Conservation (phyloP, 2,329 filamentous ascomycete genomes). For the Epicoccum sorghinum region DNA sequence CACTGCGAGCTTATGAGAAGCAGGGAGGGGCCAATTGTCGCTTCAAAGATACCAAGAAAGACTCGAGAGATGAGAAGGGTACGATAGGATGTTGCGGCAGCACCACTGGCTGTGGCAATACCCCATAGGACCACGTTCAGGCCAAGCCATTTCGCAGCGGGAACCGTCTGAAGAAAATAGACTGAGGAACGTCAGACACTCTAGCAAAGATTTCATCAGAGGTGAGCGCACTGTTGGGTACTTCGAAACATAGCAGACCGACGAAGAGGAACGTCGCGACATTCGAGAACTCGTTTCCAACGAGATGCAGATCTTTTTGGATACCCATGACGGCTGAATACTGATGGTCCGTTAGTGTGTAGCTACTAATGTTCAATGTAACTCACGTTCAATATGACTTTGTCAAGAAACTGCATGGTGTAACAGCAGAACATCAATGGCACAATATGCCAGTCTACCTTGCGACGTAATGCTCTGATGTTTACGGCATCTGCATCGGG, state of each 20-base stretch:
- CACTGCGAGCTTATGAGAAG: conserved; percentile 62
- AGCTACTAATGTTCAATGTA: not conserved
- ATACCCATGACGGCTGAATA: conserved; percentile 52
- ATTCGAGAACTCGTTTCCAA: conserved; percentile 44
- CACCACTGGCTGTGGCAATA: conserved; percentile 46
- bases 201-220: not conserved
- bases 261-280: conserved; percentile 46
- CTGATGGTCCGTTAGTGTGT: not conserved
- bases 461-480: conserved; percentile 23
- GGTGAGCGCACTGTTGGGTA: conserved; percentile 40
- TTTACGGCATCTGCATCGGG: not conserved
- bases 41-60: conserved; percentile 60
- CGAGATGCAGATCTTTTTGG: conserved; percentile 42
- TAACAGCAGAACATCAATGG: conserved; percentile 41
- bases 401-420: conserved; percentile 49
- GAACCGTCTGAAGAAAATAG: conserved; percentile 54
- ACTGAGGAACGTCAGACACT: not conserved
- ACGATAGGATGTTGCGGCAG: conserved; percentile 41
- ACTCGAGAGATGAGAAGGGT: conserved; percentile 57
- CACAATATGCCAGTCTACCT: conserved; percentile 49
- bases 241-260: conserved; percentile 46
- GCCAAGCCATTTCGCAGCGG: conserved; percentile 60
- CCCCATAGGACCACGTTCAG: conserved; percentile 53
- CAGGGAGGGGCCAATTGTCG: conserved; percentile 58
- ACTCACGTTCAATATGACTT: conserved; percentile 33